Percentiles rank a stretch among this genome's conserved stretches.
Conservation (phyloP, 2,329 filamentous ascomycete species). For the Metarhizium humberi region DNA sequence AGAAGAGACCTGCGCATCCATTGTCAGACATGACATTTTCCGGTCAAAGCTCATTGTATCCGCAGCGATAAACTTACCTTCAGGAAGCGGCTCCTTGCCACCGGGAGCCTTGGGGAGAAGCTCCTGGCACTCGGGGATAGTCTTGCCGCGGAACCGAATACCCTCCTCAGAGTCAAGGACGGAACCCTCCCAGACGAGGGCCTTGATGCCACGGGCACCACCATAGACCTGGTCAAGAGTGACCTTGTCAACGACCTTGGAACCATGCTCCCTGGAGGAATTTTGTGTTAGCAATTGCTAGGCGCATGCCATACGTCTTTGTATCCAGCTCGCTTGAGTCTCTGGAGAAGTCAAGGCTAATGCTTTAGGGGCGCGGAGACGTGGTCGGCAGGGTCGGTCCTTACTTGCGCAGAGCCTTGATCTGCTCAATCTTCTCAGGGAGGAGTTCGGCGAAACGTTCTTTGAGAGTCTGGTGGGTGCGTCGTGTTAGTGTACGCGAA, state of each 20-base stretch:
- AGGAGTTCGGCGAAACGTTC: conserved; percentile 96
- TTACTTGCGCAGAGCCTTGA: conserved; percentile 97
- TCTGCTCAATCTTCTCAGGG: conserved; percentile 95
- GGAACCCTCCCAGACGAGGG: conserved; percentile 96
- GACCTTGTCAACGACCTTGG: conserved; percentile 93
- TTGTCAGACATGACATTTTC: background rate
- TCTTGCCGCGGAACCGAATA: conserved; percentile 98
- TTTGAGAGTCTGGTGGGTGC: conserved; percentile 68
- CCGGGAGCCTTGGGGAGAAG: conserved; percentile 94
- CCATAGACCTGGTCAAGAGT: conserved; percentile 99
- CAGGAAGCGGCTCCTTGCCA: conserved; percentile 92
- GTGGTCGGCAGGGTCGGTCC: conserved; percentile 17
- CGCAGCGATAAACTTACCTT: conserved; percentile 46
- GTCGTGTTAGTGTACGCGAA: background rate
- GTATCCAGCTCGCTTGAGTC: background rate
- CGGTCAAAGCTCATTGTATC: no score
- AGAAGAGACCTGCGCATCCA: conserved; percentile 71
- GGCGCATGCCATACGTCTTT: background rate
- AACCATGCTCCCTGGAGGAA: conserved; percentile 72
- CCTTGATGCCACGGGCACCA: conserved; percentile 98
- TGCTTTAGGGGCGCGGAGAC: no score
- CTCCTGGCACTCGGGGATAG: conserved; percentile 97
- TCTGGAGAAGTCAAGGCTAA: background rate
- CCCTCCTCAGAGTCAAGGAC: conserved; percentile 98
- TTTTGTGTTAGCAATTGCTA: conserved; percentile 10